Base-by-base conservation (phyloP, 2,329 filamentous ascomycete species). In the Taxawa tesnikishii region DNA sequence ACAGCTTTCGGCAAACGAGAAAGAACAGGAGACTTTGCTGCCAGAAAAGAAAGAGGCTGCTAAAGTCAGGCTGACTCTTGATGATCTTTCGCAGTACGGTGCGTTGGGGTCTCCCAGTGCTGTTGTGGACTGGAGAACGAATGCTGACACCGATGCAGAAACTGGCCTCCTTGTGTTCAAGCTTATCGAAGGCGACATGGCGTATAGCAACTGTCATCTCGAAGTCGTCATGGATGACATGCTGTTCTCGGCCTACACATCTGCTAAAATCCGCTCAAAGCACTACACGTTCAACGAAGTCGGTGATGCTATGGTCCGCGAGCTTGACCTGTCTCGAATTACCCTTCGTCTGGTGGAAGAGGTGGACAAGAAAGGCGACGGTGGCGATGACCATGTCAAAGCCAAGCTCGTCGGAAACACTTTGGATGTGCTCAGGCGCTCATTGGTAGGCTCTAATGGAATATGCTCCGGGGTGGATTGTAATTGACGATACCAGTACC, bases 181-280 rank as follows among this genome's bases (percentile, higher is more conserved):
- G 51, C 73, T 98, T 36, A 74, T 94, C 52, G 87, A 96, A 39
- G 85, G 79, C 15, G 80, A 94, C 34, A 70, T 98, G 51, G 72
- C 83, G 1, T 75, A 81, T 41, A 73, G 67, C 32, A 73, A 87
- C 43, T 79, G 75, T 17, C 79, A 83, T 39, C 65, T 98, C 14
- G 85, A 98, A 54, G 73, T 98, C 6, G 65, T 88, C 41, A 90
- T 96, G 54, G 90, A 98, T 54, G 90, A 98, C 53, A 85, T 90
- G 71, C 73, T 83, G 18, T 96, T 90, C 61, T 80, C 90, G 0
- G 81, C 85, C 1, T 96, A 94, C 53, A 68, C 73, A 2, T 92
- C 85, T 8, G 75, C 81, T 1, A 83, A 76, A 41, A 79, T 85
- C 18, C 77, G 73, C 48, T 70, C 67, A 25, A 79, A 68, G 45